phyloP scores from a whole-genome alignment of 1,284 basidiomycete species.

The Apiotrichum porosum region DNA sequence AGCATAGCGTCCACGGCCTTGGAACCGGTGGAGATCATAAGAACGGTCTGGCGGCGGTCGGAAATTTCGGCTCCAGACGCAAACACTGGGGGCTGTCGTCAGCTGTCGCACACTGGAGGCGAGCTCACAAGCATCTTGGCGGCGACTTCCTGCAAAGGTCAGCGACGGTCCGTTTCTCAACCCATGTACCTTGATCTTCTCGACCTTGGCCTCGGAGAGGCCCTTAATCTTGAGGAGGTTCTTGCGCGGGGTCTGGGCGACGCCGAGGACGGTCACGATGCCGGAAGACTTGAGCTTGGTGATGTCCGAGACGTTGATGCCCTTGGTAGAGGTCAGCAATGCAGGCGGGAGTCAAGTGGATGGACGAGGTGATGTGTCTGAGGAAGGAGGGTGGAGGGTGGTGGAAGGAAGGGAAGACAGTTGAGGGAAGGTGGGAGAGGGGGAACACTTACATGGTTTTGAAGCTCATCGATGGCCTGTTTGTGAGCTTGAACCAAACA shows the following conservation, averaged over 20 bases:
- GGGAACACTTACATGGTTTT: constrained; percentile 63
- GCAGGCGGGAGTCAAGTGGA: not conserved
- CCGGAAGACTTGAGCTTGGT: constrained; percentile 72
- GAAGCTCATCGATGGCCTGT: constrained; percentile 79
- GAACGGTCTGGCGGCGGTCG: constrained; percentile 71
- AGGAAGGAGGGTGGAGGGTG: not conserved
- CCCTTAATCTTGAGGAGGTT: constrained; percentile 84
- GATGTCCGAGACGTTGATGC: constrained; percentile 91
- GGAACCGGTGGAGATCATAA: constrained; percentile 79
- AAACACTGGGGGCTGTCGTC: constrained; percentile 84
- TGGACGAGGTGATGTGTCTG: not conserved
- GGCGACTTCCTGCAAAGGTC: constrained; percentile 66
- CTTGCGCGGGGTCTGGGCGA: constrained; percentile 67
- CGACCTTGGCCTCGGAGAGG: constrained; percentile 68
- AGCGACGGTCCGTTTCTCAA: not conserved
- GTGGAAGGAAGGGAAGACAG: not conserved
- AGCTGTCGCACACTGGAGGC: too few species aligned
- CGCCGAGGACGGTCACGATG: constrained; percentile 51
- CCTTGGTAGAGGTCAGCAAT: constrained; percentile 52
- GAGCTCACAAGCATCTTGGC: constrained; percentile 76
- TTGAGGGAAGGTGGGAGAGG: not conserved
- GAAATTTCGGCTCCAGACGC: constrained; percentile 83
- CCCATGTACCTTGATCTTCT: constrained; percentile 95
- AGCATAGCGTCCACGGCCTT: constrained; percentile 83
- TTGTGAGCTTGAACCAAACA: not conserved